Conservation (phyloP, 2,329 filamentous ascomycete genomes). For the Bipolaris zeicola region DNA sequence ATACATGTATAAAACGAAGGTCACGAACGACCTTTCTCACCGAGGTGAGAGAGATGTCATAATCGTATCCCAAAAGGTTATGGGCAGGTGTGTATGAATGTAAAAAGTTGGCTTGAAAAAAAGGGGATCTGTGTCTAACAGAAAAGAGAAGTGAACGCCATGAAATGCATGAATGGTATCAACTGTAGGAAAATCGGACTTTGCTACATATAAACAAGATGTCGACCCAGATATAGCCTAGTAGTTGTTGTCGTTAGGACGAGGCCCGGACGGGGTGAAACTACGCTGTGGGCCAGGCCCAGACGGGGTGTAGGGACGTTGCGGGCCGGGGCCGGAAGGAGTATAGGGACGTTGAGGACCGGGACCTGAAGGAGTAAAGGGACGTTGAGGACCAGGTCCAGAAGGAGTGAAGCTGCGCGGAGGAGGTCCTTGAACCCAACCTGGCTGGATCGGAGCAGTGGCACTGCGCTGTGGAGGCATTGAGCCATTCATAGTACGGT, state of each 20-base stretch:
- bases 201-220: background rate
- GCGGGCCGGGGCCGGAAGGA: background rate
- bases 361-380: constrained; percentile 7
- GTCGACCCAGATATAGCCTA: constrained; percentile 11
- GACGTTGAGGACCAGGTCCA: constrained; percentile 1
- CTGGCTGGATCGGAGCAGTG: constrained; percentile 41
- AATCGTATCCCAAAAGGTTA: constrained; percentile 1
- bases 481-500: constrained; percentile 32
- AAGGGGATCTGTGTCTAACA: constrained; percentile 24
- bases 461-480: constrained; percentile 37
- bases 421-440: constrained; percentile 28
- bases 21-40: constrained; percentile 4
- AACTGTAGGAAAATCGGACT: background rate
- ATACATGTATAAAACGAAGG: constrained; percentile 13
- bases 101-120: constrained; percentile 1
- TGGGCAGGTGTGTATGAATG: background rate
- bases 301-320: constrained; percentile 19
- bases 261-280: constrained; percentile 25
- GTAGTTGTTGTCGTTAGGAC: constrained; percentile 27
- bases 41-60: constrained; percentile 2
- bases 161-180: constrained; percentile 19
- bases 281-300: constrained; percentile 13
- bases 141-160: constrained; percentile 25
- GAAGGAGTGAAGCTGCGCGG: constrained; percentile 28
- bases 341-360: constrained; percentile 11